Conservation (phyloP, 441 rosid species). For the Erodium moschatum region DNA sequence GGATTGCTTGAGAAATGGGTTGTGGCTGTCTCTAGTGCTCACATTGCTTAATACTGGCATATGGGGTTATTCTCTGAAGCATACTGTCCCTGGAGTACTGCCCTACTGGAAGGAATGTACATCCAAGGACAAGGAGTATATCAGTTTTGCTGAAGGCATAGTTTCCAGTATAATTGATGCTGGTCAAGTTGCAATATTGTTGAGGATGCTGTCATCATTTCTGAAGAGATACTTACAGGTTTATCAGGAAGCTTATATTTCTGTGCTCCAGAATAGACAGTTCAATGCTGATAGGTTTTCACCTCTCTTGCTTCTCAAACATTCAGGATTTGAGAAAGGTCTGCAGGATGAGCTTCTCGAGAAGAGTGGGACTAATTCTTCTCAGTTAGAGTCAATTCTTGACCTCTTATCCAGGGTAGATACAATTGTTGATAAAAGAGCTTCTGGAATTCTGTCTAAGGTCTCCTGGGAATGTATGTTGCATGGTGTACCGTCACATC, state of each 20-base stretch:
- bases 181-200: constrained; percentile 43
- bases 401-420: constrained; percentile 52
- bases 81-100: constrained; percentile 40
- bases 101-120: constrained; percentile 46
- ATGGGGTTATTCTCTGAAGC: constrained; percentile 39
- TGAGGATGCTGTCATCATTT: constrained; percentile 58
- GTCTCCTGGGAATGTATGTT: constrained; percentile 76
- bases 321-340: constrained; percentile 59
- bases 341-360: constrained; percentile 60
- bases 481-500: constrained; percentile 87
- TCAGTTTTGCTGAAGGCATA: constrained; percentile 51
- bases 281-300: constrained; percentile 35
- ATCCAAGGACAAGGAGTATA: constrained; percentile 40
- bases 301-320: constrained; percentile 76
- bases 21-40: constrained; percentile 73
- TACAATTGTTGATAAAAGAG: constrained; percentile 52
- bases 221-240: constrained; percentile 47
- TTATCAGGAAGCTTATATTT: constrained; percentile 70
- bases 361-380: constrained; percentile 49
- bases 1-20: constrained; percentile 79
- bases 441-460: constrained; percentile 54
- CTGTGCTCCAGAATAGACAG: constrained; percentile 46
- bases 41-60: constrained; percentile 63
- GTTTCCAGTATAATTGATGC: constrained; percentile 50
- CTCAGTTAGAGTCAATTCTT: constrained; percentile 51